Evolutionary conservation across 306 rosid genomes (phyloP).

Genomic region (Vigna hirtella): DNA sequence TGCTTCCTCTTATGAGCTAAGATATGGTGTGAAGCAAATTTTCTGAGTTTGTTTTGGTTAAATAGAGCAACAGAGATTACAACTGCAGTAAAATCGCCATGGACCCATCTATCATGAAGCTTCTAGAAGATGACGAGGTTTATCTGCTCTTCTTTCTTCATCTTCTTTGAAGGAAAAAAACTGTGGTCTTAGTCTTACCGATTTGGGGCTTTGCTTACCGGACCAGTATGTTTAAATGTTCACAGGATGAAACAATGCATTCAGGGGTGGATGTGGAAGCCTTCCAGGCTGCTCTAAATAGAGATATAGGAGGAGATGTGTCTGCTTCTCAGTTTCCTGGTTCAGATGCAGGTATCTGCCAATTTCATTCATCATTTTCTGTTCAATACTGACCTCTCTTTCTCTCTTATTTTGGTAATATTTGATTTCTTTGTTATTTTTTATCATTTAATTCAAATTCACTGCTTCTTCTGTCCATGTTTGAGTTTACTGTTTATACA

Average conservation of each 20-base stretch:
- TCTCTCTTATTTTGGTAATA: not conserved
- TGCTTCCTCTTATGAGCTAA: slow-evolving; percentile 25
- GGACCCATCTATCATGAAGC: slow-evolving; percentile 87
- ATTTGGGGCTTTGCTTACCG: not conserved
- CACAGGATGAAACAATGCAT: slow-evolving; percentile 85
- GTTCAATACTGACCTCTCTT: not conserved
- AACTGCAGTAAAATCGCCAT: slow-evolving; percentile 42
- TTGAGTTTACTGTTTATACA: not conserved
- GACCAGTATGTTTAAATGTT: slow-evolving; percentile 5
- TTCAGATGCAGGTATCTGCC: slow-evolving; percentile 56
- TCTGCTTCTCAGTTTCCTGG: slow-evolving; percentile 60
- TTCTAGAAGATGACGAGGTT: slow-evolving; percentile 92
- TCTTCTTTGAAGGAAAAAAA: slow-evolving; percentile 1
- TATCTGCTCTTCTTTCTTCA: not conserved
- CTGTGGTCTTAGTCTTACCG: not conserved
- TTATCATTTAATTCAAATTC: slow-evolving; percentile 10
- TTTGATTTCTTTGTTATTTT: slow-evolving; percentile 10
- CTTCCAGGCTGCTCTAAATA: slow-evolving; percentile 81
- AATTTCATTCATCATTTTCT: not conserved
- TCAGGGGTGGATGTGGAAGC: slow-evolving; percentile 89
- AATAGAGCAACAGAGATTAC: slow-evolving; percentile 6
- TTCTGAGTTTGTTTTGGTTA: slow-evolving; percentile 2
- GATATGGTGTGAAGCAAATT: slow-evolving; percentile 2
- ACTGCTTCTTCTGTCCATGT: not conserved
- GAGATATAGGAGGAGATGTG: slow-evolving; percentile 76